A percentile compares a stretch with the other conserved stretches of the same genome.
These are phyloP conservation scores for Mycena leptocephala DNA, from an alignment of 768 basidiomycete genomes.

Conservation along the genomic window DNA sequence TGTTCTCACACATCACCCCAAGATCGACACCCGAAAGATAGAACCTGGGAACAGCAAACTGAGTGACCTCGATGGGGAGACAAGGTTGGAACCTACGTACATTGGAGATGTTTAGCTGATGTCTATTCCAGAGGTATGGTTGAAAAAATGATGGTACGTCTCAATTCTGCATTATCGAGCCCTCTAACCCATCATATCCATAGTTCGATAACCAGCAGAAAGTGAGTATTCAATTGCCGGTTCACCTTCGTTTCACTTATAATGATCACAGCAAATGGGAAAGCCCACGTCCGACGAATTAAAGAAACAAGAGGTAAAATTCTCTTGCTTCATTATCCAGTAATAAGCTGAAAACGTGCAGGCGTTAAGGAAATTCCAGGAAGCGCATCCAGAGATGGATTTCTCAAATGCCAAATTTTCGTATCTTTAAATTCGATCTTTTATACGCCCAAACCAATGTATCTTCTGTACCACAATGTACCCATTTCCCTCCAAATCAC, in stretches of 20 bases:
- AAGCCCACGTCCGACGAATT: conserved; percentile 96
- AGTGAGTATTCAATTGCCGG: conserved; percentile 52
- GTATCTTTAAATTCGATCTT: conserved; percentile 46
- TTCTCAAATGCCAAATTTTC: conserved; percentile 94
- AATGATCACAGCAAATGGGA: conserved; percentile 83
- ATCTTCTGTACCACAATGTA: conserved; percentile 15
- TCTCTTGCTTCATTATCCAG: neutral
- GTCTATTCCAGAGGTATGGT: conserved; percentile 86
- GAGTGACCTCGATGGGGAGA: conserved; percentile 96
- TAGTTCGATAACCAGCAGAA: conserved; percentile 89
- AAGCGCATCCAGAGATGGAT: conserved; percentile 93
- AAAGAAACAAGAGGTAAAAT: conserved; percentile 89
- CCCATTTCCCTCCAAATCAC: neutral
- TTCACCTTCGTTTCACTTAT: conserved; percentile 10
- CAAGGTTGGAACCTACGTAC: conserved; percentile 67
- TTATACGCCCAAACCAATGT: neutral
- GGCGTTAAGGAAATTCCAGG: conserved; percentile 93
- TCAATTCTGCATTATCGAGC: neutral
- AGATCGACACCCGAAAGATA: conserved; percentile 97
- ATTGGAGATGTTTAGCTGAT: conserved; percentile 8
- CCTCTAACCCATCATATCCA: conserved; percentile 10
- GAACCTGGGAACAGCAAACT: conserved; percentile 96
- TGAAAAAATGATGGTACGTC: conserved; percentile 99
- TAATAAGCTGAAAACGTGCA: conserved; percentile 46
- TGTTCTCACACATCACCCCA: conserved; percentile 94